Conservation (phyloP, 148 eudicot species). For the Cornus suecica region DNA sequence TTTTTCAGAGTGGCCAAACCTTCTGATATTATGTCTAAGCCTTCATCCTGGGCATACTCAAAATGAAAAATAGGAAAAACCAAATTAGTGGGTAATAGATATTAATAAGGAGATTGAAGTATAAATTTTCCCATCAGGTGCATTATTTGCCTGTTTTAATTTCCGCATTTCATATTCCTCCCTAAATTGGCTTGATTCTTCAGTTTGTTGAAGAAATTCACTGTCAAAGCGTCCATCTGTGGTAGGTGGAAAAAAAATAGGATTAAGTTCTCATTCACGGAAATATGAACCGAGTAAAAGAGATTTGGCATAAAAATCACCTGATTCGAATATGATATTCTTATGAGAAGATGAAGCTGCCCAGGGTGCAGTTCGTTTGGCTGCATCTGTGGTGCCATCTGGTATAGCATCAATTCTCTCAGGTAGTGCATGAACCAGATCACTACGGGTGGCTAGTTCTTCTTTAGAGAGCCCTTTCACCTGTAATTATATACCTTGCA, state of each 20-base stretch:
- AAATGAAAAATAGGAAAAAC: constrained; percentile 1
- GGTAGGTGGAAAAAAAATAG: background rate
- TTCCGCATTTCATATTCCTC: constrained; percentile 93
- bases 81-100: background rate
- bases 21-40: constrained; percentile 83
- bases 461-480: constrained; percentile 85
- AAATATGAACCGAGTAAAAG: background rate
- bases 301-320: constrained; percentile 28
- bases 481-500: constrained; percentile 28
- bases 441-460: constrained; percentile 73
- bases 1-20: constrained; percentile 86
- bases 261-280: background rate
- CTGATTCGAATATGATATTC: constrained; percentile 87
- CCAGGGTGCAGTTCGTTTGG: constrained; percentile 80
- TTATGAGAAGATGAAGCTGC: constrained; percentile 71
- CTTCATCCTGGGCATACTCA: constrained; percentile 68
- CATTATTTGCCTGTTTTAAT: constrained; percentile 64
- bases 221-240: constrained; percentile 73
- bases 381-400: constrained; percentile 71
- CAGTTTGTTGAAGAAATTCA: constrained; percentile 71
- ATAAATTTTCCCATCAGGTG: background rate
- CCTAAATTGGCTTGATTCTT: constrained; percentile 78
- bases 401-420: constrained; percentile 87
- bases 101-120: background rate
- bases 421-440: constrained; percentile 73